Conservation (phyloP, 345 rosid genomes). For the Gossypium mustelinum region DNA sequence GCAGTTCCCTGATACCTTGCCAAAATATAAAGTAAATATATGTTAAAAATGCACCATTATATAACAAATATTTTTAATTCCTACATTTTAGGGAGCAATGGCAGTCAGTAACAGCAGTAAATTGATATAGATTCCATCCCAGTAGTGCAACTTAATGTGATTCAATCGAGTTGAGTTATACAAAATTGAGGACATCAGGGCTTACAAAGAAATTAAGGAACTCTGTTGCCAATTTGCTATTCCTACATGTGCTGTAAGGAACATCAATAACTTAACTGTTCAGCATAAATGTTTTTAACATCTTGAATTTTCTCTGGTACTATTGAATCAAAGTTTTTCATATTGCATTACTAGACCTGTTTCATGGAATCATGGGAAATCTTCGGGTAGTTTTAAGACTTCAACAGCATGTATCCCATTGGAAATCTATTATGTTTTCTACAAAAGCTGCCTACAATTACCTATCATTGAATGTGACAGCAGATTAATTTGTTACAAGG, state of each 20-base stretch:
- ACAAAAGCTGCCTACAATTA: not conserved
- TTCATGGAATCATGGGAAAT: not conserved
- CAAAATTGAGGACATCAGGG: not conserved
- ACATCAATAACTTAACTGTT: not conserved
- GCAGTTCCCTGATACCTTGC: constrained; percentile 97
- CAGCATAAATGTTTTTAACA: not conserved
- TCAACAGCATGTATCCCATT: not conserved
- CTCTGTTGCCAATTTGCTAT: not conserved
- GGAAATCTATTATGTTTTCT: not conserved
- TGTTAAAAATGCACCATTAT: constrained; percentile 27
- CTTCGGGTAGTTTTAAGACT: constrained; percentile 5
- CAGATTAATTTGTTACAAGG: constrained; percentile 2
- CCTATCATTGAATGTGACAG: not conserved
- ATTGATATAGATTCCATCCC: constrained; percentile 6
- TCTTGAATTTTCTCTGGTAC: not conserved
- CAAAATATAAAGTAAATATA: constrained; percentile 33
- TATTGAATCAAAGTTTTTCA: not conserved
- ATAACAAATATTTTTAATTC: constrained; percentile 8
- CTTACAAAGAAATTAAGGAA: not conserved
- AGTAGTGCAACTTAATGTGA: constrained; percentile 1
- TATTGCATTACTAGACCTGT: not conserved
- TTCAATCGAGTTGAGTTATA: not conserved
- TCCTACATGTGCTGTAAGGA: not conserved
- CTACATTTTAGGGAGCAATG: not conserved
- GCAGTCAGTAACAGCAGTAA: constrained; percentile 2